These are phyloP conservation scores for Annulohypoxylon nitens DNA, from an alignment of 495 filamentous ascomycete genomes.

Conservation along the genomic window DNA sequence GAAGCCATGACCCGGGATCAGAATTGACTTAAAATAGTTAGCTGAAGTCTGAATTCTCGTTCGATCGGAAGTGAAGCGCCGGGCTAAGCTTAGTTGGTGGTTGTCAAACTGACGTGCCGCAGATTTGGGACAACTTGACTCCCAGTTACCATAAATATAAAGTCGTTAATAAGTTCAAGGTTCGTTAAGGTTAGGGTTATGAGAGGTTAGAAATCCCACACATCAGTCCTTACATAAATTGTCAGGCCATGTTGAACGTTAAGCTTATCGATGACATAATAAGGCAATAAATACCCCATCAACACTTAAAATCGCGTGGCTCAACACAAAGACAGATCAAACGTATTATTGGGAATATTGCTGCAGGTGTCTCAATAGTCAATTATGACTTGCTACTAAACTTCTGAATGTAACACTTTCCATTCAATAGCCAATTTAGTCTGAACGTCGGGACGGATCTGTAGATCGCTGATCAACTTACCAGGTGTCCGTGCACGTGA, in stretches of 20 bases:
- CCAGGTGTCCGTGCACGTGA: slow-evolving; percentile 7
- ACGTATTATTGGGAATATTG: slow-evolving; percentile 1
- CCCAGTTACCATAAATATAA: background rate
- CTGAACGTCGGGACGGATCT: slow-evolving; percentile 31
- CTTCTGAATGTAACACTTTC: slow-evolving; percentile 1
- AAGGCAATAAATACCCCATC: background rate
- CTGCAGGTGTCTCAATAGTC: slow-evolving; percentile 2
- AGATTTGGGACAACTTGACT: background rate
- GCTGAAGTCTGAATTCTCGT: slow-evolving; percentile 2
- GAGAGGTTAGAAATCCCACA: background rate
- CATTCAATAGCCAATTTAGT: slow-evolving; percentile 10
- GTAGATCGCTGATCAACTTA: slow-evolving; percentile 26
- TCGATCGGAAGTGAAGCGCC: background rate
- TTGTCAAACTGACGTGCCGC: background rate
- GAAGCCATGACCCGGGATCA: background rate
- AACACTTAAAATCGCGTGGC: background rate
- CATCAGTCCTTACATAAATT: slow-evolving; percentile 5
- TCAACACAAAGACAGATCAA: background rate
- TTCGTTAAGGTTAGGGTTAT: background rate
- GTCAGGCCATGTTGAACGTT: background rate
- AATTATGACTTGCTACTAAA: background rate
- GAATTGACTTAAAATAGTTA: background rate
- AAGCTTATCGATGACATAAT: background rate
- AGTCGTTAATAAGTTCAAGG: background rate
- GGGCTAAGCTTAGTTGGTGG: background rate